Percentiles rank a stretch among this genome's conserved stretches.
phyloP scores from a whole-genome alignment of 768 basidiomycete species.

The Kwoniella mangroviensis region DNA sequence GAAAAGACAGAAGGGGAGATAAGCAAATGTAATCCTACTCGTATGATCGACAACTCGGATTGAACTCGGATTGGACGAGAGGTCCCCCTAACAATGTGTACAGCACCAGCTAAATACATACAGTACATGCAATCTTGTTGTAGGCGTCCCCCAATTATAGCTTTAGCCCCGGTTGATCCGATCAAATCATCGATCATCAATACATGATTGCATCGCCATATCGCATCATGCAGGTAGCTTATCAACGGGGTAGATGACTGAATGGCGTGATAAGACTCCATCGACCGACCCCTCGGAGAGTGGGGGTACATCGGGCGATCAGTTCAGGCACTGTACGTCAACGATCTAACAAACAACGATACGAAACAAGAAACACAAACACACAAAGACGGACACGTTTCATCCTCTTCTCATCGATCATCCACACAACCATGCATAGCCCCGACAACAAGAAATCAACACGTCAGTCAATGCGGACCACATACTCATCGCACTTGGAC shows the following conservation, averaged over 20 bases:
- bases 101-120: no score
- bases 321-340: neutral
- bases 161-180: no score
- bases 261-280: conserved; percentile 6
- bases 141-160: no score
- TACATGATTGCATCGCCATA: no score
- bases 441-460: no score
- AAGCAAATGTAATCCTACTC: neutral
- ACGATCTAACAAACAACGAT: neutral
- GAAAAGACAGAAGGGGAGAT: conserved; percentile 2
- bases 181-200: no score
- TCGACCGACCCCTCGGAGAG: neutral
- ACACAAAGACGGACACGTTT: neutral
- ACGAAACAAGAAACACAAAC: neutral
- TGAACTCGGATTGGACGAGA: neutral
- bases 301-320: neutral
- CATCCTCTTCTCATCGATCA: neutral
- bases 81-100: no score
- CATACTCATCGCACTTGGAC: no score
- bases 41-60: neutral
- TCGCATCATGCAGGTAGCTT: no score
- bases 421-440: neutral
- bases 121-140: no score
- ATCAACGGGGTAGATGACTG: no score
- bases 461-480: no score